Conservation (phyloP, 169 alveolate genomes). For the Plasmodium relictum region DNA sequence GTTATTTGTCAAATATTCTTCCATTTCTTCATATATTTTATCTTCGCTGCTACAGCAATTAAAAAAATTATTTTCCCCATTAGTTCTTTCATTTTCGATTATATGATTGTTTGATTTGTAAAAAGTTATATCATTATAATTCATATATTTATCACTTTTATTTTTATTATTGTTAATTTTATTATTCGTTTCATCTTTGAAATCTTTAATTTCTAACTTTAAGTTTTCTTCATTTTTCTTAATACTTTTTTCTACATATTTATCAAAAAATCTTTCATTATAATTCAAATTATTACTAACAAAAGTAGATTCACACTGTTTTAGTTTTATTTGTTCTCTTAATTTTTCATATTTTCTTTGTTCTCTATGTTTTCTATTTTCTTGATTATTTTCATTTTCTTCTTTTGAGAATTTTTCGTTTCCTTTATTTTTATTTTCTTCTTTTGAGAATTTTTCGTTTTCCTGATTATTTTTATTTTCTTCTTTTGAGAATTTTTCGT, state of each 20-base stretch:
- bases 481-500: not conserved
- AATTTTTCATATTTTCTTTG: not conserved
- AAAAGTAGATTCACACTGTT: not conserved
- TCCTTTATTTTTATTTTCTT: not conserved
- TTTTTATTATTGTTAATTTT: not conserved
- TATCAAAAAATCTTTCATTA: not conserved
- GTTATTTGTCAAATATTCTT: not conserved
- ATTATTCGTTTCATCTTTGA: not conserved
- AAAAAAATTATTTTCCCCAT: not conserved
- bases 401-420: not conserved
- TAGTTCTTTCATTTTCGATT: slow-evolving; percentile 4
- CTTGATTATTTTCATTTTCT: not conserved
- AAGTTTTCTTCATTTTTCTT: slow-evolving; percentile 4
- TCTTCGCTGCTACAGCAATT: not conserved
- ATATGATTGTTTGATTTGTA: not conserved
- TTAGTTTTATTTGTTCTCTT: not conserved
- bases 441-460: not conserved
- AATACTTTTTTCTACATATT: not conserved
- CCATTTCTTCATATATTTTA: slow-evolving; percentile 10
- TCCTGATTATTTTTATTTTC: not conserved
- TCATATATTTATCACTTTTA: slow-evolving; percentile 2
- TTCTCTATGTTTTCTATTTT: not conserved
- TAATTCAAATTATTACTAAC: not conserved
- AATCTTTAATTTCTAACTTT: not conserved
- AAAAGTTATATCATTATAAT: slow-evolving; percentile 1